phyloP scores from a whole-genome alignment of 345 rosid genomes.

The Heritiera fomes region DNA sequence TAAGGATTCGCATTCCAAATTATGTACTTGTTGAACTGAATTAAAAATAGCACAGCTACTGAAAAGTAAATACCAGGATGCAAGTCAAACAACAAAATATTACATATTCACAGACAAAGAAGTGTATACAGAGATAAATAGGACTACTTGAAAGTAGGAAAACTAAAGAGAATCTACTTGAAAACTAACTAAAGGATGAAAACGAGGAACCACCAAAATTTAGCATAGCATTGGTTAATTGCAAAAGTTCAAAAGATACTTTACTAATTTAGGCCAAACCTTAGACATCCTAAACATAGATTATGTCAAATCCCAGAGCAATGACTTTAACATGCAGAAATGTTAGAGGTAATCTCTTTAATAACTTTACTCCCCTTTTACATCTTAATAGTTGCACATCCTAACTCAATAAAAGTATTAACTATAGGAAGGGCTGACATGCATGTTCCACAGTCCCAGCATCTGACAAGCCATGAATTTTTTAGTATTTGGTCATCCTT shows the following conservation, averaged over 20 bases:
- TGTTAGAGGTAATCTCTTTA: background rate
- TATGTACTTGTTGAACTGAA: background rate
- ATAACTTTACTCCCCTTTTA: background rate
- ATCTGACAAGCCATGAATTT: constrained; percentile 12
- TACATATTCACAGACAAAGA: background rate
- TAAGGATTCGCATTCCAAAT: background rate
- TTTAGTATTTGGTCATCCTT: background rate
- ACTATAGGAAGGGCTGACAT: background rate
- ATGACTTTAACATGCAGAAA: background rate
- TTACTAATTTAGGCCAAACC: background rate
- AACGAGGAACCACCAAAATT: constrained; percentile 3
- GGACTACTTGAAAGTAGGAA: background rate
- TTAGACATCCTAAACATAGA: constrained; percentile 3
- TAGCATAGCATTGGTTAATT: background rate
- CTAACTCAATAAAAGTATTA: constrained; percentile 8
- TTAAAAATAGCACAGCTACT: background rate
- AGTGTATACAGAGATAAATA: background rate
- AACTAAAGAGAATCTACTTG: background rate
- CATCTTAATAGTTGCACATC: background rate
- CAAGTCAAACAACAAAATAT: constrained; percentile 4
- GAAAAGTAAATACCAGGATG: background rate
- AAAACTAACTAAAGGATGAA: background rate
- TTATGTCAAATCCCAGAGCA: background rate
- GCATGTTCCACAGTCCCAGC: background rate
- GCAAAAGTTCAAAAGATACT: background rate